phyloP scores from a whole-genome alignment of 2,329 filamentous ascomycete genomes.

The Microcyclospora tardicrescens region DNA sequence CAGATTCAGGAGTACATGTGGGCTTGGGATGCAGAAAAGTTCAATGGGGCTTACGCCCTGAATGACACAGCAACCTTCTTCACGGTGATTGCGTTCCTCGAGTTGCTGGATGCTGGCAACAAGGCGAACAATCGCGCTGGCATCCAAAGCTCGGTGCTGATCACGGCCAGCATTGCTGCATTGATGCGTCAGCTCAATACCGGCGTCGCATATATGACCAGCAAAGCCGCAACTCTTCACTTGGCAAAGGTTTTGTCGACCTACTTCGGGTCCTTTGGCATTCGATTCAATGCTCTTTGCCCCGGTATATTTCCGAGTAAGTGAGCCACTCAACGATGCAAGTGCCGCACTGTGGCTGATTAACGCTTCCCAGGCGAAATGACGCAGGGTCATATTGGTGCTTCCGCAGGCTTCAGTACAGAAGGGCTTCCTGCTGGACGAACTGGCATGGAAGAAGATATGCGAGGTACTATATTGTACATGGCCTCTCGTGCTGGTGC shows the following conservation, averaged over 20 bases:
- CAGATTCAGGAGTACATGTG: slow-evolving; percentile 8
- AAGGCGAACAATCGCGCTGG: slow-evolving; percentile 20
- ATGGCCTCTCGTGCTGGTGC: slow-evolving; percentile 51
- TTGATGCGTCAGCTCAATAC: slow-evolving; percentile 28
- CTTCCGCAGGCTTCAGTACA: neutral
- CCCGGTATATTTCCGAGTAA: slow-evolving; percentile 44
- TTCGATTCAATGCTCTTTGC: slow-evolving; percentile 39
- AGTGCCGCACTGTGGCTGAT: too few species aligned
- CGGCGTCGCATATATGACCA: slow-evolving; percentile 29
- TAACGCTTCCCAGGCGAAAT: too few species aligned
- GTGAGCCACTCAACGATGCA: neutral
- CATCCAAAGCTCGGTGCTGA: slow-evolving; percentile 31
- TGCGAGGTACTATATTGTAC: slow-evolving; percentile 53
- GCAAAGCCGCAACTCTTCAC: slow-evolving; percentile 33
- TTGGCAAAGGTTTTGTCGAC: slow-evolving; percentile 38
- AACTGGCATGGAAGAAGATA: slow-evolving; percentile 29
- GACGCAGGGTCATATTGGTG: neutral
- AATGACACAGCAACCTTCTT: slow-evolving; percentile 14
- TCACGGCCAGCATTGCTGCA: slow-evolving; percentile 35
- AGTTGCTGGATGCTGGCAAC: slow-evolving; percentile 29
- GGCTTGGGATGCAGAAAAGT: neutral
- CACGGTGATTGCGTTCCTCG: slow-evolving; percentile 29
- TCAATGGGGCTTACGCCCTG: slow-evolving; percentile 3
- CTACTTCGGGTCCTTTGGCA: slow-evolving; percentile 26
- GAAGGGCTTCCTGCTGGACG: neutral